Base-by-base conservation (phyloP, 192 early-diverging fungal genomes). In the Cladochytrium replicatum region DNA sequence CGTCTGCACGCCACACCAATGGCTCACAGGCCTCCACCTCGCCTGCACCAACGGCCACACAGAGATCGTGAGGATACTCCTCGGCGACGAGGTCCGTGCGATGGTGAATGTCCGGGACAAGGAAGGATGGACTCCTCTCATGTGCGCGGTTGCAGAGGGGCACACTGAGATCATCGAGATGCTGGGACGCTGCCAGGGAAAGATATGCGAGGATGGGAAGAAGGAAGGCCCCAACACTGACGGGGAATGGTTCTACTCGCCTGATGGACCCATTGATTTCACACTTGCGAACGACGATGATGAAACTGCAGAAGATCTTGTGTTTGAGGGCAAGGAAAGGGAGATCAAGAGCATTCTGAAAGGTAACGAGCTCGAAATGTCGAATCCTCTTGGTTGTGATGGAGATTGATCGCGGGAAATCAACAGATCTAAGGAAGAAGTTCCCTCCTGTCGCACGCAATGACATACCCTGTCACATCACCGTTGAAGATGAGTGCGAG, bases 71-170 rank as follows among this genome's bases (percentile, higher is more conserved):
- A 11, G 46, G 22, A 46, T 54, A 32, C 29, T 54, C 13, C n/a
- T 54, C 24, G 34, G 39, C 1, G 32, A 50, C 29, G n/a, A n/a
- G n/a, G n/a, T n/a, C n/a, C n/a, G n/a, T n/a, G 38, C 60, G n/a
- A 23, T 23, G 17, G 66, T 80, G 11, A 72, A 74, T 43, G 48
- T 58, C 29, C 54, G 50, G 3, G 71, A 77, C 58, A 41, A 38
- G 32, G 68, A 71, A 65, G 79, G 78, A 6, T 83, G 78, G 78
- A 80, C 82, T 2, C 80, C 82, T 1, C 60, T 84, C 48, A 80
- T 82, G 43, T 81, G 77, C 53, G 82, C 82, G 5, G 66, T 68
- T 39, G 82, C 80, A 0, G 82, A 83, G 52, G 77, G 77, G 1
- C 75, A 80, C 40, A 42, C 74, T 22, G 64, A 60, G 0, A 62